Evolutionary conservation across 139 green algal genomes (phyloP), one percentile per base, ranked within the genome.

Genomic region (Parachlorella kessleri): DNA sequence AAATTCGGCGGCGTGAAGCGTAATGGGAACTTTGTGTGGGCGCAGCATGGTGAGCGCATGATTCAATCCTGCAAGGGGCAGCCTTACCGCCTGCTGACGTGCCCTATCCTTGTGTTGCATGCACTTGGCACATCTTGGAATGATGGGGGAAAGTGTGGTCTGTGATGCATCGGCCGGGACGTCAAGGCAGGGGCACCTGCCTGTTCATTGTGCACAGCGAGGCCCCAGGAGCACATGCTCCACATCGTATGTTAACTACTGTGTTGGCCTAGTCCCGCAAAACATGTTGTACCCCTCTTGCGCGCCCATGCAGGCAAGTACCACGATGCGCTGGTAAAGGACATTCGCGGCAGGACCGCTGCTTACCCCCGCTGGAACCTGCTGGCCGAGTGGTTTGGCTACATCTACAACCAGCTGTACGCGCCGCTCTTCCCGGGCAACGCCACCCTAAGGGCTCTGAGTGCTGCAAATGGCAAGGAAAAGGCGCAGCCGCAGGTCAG

Each of bases 11-110:
- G n/a, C 24, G 32, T 76, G 8, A 14, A 24, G 1, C 71, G 71
- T 53, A 68, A 35, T 53, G 67, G 67, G 48, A 76, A 76, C 71
- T 53, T 68, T 26, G 54, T 76, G n/a, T 76, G 71, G 71, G 71
- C 71, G 48, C 71, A 48, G 71, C n/a, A 42, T 14, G 35, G 71
- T 10, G 30, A 23, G 30, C 9, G 65, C 33, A 9, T 28, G n/a
- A n/a, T n/a, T n/a, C n/a, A n/a, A n/a, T n/a, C n/a, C n/a, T n/a
- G n/a, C n/a, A n/a, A n/a, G n/a, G n/a, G n/a, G n/a, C n/a, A n/a
- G n/a, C n/a, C n/a, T n/a, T n/a, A n/a, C n/a, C n/a, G n/a, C n/a
- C n/a, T n/a, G n/a, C n/a, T n/a, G n/a, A n/a, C n/a, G n/a, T n/a
- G n/a, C n/a, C n/a, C n/a, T n/a, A n/a, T n/a, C n/a, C n/a, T n/a